Percentiles rank a stretch among this genome's conserved stretches.
Evolutionary conservation across 805 yeast genomes (phyloP).

Genomic region (Candida xiaguanensis): DNA sequence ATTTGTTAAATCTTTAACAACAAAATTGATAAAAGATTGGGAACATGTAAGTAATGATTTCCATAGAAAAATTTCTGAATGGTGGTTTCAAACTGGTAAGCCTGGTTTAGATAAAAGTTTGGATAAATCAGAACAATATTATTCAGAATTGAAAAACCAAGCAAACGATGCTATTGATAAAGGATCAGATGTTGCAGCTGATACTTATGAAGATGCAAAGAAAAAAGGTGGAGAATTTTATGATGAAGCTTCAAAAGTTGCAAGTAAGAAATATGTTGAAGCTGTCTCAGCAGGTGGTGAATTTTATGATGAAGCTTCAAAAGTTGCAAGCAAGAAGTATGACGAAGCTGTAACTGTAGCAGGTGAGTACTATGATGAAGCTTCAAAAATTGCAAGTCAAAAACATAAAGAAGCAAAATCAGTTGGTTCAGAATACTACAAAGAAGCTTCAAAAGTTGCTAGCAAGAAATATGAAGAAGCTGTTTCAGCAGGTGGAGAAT

Average conservation of each 20-base stretch:
- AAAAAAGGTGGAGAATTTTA: conserved; percentile 9
- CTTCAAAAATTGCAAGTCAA: conserved; percentile 5
- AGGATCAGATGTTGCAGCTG: conserved; percentile 1
- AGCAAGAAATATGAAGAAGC: conserved; percentile 5
- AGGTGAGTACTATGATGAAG: conserved; percentile 6
- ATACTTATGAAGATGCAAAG: conserved; percentile 5
- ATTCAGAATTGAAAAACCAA: background rate
- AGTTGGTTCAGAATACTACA: conserved; percentile 6
- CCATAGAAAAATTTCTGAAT: conserved; percentile 5
- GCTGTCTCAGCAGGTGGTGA: conserved; percentile 4
- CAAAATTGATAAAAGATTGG: conserved; percentile 9
- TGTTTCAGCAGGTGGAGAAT: conserved; percentile 1
- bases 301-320: conserved; percentile 8
- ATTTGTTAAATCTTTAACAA: conserved; percentile 10
- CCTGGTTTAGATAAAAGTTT: background rate
- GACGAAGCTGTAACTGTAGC: conserved; percentile 5
- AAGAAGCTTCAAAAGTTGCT: conserved; percentile 4
- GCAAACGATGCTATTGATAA: conserved; percentile 3
- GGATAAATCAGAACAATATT: background rate
- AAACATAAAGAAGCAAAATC: conserved; percentile 3
- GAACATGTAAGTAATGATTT: conserved; percentile 5
- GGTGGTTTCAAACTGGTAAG: conserved; percentile 6
- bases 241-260: conserved; percentile 8
- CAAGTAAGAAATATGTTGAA: conserved; percentile 1
- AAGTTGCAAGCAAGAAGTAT: conserved; percentile 4